phyloP scores from a whole-genome alignment of 208 protist species.

The Acanthamoeba culbertsoni region DNA sequence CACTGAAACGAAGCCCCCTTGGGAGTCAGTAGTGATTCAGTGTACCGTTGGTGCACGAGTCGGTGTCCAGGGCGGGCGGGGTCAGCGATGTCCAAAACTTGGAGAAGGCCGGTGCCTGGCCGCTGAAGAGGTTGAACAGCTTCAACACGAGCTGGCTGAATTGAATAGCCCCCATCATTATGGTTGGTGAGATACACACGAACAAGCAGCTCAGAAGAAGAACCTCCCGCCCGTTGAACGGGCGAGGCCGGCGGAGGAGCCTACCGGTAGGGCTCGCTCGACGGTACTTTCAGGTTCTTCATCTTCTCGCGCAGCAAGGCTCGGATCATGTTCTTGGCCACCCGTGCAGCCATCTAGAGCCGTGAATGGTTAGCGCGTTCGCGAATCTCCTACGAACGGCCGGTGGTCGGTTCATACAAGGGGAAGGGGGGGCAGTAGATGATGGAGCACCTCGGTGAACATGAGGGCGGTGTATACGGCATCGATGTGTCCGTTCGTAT shows the following conservation, averaged over 20 bases:
- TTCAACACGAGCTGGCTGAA: conserved; percentile 35
- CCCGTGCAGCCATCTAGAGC: conserved; percentile 57
- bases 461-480: background rate
- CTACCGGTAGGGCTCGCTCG: conserved; percentile 45
- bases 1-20: background rate
- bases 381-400: too few relatives aligned
- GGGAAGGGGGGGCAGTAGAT: too few relatives aligned
- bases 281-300: conserved; percentile 44
- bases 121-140: conserved; percentile 51
- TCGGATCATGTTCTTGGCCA: conserved; percentile 48
- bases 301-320: conserved; percentile 44
- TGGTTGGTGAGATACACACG: background rate
- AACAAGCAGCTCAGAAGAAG: too few relatives aligned
- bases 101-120: background rate
- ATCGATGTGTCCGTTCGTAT: background rate
- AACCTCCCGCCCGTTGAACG: background rate
- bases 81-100: background rate
- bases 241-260: background rate
- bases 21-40: background rate
- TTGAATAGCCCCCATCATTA: background rate
- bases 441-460: conserved; percentile 6
- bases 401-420: too few relatives aligned
- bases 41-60: background rate
- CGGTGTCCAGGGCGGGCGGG: background rate
- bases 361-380: too few relatives aligned